Percentiles rank a stretch among this genome's conserved stretches.
These are phyloP conservation scores for Neolecta irregularis DNA, from an alignment of 1,139 yeast species.

Conservation along the genomic window DNA sequence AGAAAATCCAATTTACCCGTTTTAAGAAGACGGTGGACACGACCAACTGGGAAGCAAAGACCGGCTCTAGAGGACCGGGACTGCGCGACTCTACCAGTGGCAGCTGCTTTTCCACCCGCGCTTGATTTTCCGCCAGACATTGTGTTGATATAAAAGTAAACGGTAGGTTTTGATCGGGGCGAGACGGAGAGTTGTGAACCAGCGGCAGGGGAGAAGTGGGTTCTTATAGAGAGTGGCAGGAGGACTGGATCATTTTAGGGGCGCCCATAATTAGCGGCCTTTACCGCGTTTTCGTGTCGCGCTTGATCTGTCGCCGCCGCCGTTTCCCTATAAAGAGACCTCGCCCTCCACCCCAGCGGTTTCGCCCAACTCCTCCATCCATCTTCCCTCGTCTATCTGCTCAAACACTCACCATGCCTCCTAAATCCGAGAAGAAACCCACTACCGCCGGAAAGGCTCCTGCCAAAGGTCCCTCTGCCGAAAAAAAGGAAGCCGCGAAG, in stretches of 20 bases:
- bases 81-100: slow-evolving; percentile 82
- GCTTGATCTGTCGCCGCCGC: neutral
- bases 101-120: slow-evolving; percentile 94
- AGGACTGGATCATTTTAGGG: too few relatives aligned
- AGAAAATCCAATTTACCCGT: slow-evolving; percentile 74
- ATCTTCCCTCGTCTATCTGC: slow-evolving; percentile 1
- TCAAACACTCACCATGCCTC: slow-evolving; percentile 51
- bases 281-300: too few relatives aligned
- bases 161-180: too few relatives aligned
- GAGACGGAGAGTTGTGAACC: too few relatives aligned
- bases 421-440: slow-evolving; percentile 67
- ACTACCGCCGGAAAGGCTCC: slow-evolving; percentile 27
- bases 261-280: too few relatives aligned
- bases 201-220: too few relatives aligned
- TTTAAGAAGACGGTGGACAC: slow-evolving; percentile 94
- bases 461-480: slow-evolving; percentile 77
- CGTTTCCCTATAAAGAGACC: neutral
- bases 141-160: too few relatives aligned
- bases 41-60: slow-evolving; percentile 98
- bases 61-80: slow-evolving; percentile 98
- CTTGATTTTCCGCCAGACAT: slow-evolving; percentile 75
- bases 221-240: too few relatives aligned
- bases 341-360: slow-evolving; percentile 1
- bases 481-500: slow-evolving; percentile 92
- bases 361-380: neutral